Evolutionary conservation across 495 filamentous ascomycete species (phyloP), one percentile per base, ranked within the genome.

Genomic region (Chlorociboria aeruginascens): DNA sequence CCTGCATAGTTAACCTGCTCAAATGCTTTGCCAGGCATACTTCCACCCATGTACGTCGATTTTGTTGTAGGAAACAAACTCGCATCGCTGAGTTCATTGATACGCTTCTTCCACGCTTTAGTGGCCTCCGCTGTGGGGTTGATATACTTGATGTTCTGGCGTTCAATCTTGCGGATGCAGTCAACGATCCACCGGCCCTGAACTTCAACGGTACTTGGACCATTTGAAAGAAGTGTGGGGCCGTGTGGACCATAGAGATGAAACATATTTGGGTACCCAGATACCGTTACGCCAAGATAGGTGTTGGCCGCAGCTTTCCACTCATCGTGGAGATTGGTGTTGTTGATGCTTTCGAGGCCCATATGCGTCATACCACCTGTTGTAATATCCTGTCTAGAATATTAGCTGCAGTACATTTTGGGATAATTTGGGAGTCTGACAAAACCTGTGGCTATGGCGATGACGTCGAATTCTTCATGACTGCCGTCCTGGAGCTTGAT

Each of bases 391-490:
- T 25, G 20, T 25, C 20, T 4, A 2, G 20, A 25, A 32, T 44
- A 44, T 44, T 44, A 44, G 41, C 41, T 44, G n/a, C 40, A 44
- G 25, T 44, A 3, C 13, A 13, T 44, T 8, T 32, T 44, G 41
- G 25, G 28, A 13, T 12, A 32, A 13, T 44, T 31, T 25, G 20
- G 20, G 20, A 25, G 20, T 25, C 20, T 25, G 20, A 25, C 20
- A 53, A 73, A 78, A n/a, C 73, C 74, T 0, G 74, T 77, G 0
- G 73, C 73, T 17, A 76, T 59, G 13, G 61, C 63, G 45, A 78
- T 62, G 36, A 45, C 37, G 44, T 69, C 72, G 9, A 76, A 60
- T 13, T 75, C 69, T n/a, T 68, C 61, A 13, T 64, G 51, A 8
- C 44, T 59, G 14, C 65, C 58, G 43, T 69, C 55, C 42, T 65